Percentiles rank a stretch among this genome's conserved stretches.
Evolutionary conservation across 441 rosid genomes (phyloP).

Genomic region (Rhodomyrtus psidioides): DNA sequence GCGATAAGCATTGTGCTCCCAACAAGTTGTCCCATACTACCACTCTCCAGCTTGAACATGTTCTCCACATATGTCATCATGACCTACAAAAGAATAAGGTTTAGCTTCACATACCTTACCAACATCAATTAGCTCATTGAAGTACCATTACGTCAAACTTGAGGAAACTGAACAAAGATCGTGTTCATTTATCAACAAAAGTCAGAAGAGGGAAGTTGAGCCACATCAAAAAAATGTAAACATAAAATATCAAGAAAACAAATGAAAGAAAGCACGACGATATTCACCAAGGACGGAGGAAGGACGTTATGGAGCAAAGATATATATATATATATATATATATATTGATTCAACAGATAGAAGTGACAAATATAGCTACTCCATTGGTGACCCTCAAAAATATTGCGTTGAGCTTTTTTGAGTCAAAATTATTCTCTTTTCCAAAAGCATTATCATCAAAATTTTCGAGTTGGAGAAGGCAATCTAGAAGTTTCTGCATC

Average conservation of each 20-base stretch:
- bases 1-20: conserved; percentile 55
- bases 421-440: not conserved
- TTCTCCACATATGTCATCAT: conserved; percentile 53
- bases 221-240: not conserved
- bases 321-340: not conserved
- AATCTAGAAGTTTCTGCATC: not conserved
- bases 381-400: not conserved
- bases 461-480: not conserved
- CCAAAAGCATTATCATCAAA: not conserved
- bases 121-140: not conserved
- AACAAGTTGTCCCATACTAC: conserved; percentile 59
- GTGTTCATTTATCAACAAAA: not conserved
- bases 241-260: not conserved
- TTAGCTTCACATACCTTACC: not conserved
- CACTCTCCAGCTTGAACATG: conserved; percentile 68
- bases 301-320: not conserved
- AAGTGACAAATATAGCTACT: not conserved
- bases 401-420: not conserved
- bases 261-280: not conserved
- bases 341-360: not conserved
- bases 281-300: not conserved
- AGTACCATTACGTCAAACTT: not conserved
- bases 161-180: not conserved
- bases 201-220: not conserved
- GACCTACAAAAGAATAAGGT: conserved; percentile 17